phyloP scores from a whole-genome alignment of 148 eudicot genomes.

The Chenopodium album region DNA sequence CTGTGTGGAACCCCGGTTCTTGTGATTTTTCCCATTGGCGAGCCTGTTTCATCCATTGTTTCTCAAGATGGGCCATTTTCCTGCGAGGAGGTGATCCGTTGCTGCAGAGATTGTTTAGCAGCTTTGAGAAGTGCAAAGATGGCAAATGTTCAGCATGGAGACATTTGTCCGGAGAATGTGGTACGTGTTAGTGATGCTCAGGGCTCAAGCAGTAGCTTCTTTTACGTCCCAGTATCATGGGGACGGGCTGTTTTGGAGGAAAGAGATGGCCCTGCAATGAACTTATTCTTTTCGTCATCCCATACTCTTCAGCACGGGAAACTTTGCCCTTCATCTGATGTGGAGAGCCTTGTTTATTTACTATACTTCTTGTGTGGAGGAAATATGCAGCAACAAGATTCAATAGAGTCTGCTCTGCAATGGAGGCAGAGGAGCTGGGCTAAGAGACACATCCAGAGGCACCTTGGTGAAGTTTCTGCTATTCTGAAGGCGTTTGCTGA shows the following conservation, averaged over 20 bases:
- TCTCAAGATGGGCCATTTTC: conserved; percentile 56
- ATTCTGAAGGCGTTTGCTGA: conserved; percentile 79
- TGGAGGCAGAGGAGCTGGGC: conserved; percentile 77
- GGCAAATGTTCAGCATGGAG: conserved; percentile 71
- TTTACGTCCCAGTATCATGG: conserved; percentile 60
- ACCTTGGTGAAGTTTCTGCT: conserved; percentile 66
- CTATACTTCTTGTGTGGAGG: conserved; percentile 65
- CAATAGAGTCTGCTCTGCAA: conserved; percentile 70
- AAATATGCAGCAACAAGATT: conserved; percentile 57
- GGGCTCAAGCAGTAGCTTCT: conserved; percentile 30
- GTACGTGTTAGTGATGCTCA: conserved; percentile 40
- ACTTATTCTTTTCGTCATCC: conserved; percentile 66
- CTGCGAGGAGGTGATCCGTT: conserved; percentile 57
- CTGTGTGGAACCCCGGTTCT: conserved; percentile 78
- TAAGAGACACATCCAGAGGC: conserved; percentile 60
- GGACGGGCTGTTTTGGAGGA: conserved; percentile 82
- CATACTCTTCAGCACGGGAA: conserved; percentile 80
- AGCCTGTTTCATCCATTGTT: conserved; percentile 47
- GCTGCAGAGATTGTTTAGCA: conserved; percentile 70
- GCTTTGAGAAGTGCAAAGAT: conserved; percentile 63
- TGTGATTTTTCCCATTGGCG: conserved; percentile 63
- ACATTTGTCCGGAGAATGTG: conserved; percentile 69
- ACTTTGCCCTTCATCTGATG: conserved; percentile 78
- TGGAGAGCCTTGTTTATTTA: conserved; percentile 68
- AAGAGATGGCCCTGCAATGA: conserved; percentile 70